Base-by-base conservation (phyloP, 176 grass and related monocot genomes). In the Avena atlantica region DNA sequence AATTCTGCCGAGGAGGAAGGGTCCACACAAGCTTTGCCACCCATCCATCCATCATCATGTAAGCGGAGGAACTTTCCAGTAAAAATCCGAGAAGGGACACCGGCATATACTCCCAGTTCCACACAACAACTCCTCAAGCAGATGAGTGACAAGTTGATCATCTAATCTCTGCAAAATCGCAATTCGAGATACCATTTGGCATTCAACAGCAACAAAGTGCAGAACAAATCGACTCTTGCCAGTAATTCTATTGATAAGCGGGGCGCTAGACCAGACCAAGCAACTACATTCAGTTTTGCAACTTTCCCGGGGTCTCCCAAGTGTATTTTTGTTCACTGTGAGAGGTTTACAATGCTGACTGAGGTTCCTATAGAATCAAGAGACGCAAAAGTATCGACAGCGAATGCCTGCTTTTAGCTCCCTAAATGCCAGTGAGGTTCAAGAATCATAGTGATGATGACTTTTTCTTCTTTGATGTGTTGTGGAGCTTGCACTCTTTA, bases 381-480 rank as follows among this genome's bases (percentile, higher is more conserved):
- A 82, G 81, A 85, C 29, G 15, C 48, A 49, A 10, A 82, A 61
- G 20, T 16, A 75, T 9, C 1, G 5, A 70, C 4, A 71, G 2
- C 15, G 40, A 42, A 42, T 29, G 52, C 15, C 51, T 70, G 70
- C 61, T 55, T 68, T 81, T 76, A 82, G 55, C 55, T 72, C 83
- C 62, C 23, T 64, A 23, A 45, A 45, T 13, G 20, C 52, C 17
- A 23, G 12, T 0, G 8, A 45, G 31, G 40, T 73, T 78, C 56
- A 6, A 70, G 29, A 81, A 76, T 81, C 90, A 81, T 88, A 55
- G 12, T 16, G 51, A 77, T 78, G 51, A 81, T 73, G 61, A 56
- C 77, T 24, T 79, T 75, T 68, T 64, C 79, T 78, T 87, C 61
- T 84, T 90, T 49, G 40, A 89, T 44, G 20, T 65, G 47, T 87